Evolutionary conservation across 192 early-diverging fungal genomes (phyloP).

Genomic region (Backusella sp.): DNA sequence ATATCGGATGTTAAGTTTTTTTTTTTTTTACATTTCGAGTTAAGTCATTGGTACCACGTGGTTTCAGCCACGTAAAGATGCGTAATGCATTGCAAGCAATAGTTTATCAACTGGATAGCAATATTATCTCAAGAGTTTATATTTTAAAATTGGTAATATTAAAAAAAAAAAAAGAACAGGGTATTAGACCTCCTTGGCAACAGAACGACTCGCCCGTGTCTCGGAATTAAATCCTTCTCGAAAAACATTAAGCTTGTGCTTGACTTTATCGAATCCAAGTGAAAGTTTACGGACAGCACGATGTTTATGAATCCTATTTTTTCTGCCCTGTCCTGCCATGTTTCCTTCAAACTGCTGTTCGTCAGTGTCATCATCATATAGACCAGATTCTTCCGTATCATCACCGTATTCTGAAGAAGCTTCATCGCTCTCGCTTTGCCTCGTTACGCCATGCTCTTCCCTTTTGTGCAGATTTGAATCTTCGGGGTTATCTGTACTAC

Average conservation of each 20-base stretch:
- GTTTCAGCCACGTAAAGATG: background rate
- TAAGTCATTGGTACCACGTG: background rate
- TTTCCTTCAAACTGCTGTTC: background rate
- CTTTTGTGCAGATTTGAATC: background rate
- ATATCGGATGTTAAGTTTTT: background rate
- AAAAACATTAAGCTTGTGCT: constrained; percentile 18
- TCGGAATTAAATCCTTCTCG: constrained; percentile 27
- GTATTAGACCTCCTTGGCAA: constrained; percentile 16
- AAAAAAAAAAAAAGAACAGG: background rate
- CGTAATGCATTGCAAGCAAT: background rate
- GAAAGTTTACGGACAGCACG: constrained; percentile 20
- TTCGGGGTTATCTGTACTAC: background rate
- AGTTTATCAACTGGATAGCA: background rate
- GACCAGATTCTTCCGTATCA: background rate
- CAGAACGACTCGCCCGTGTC: constrained; percentile 17
- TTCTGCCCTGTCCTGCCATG: background rate
- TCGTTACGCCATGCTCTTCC: background rate
- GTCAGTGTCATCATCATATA: background rate
- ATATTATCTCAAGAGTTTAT: background rate
- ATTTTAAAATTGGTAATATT: background rate
- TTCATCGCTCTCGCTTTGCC: background rate
- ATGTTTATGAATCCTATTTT: constrained; percentile 14
- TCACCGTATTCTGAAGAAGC: constrained; percentile 9
- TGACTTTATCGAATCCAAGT: constrained; percentile 10
- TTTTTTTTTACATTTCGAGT: background rate